Conservation (phyloP, 441 rosid genomes). For the Adansonia gregorii region DNA sequence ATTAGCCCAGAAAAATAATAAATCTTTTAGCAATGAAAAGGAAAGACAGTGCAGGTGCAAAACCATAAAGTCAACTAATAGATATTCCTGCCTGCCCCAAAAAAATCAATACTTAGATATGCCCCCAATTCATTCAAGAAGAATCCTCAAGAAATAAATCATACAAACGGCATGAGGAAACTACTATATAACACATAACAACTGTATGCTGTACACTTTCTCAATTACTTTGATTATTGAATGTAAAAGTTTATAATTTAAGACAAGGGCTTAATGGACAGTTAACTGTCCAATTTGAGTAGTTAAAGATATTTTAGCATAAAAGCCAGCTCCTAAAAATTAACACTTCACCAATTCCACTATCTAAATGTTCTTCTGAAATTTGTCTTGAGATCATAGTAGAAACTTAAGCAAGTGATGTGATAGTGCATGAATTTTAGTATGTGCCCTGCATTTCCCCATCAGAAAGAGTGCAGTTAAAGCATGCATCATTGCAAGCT, state of each 20-base stretch:
- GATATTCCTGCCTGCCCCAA: neutral
- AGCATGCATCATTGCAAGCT: slow-evolving; percentile 29
- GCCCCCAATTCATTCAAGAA: neutral
- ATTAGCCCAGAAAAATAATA: neutral
- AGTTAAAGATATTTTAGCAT: slow-evolving; percentile 5
- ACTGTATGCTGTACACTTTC: neutral
- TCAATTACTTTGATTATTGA: neutral
- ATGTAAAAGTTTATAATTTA: slow-evolving; percentile 1
- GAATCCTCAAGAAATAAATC: slow-evolving; percentile 6
- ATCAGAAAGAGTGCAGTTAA: slow-evolving; percentile 9
- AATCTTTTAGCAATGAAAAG: neutral
- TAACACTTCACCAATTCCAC: slow-evolving; percentile 9
- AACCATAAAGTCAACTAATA: slow-evolving; percentile 5
- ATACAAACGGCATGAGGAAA: neutral
- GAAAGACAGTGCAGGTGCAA: slow-evolving; percentile 1
- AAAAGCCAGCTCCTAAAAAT: slow-evolving; percentile 13
- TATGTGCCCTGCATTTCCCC: neutral
- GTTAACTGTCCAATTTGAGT: neutral
- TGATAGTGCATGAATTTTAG: neutral
- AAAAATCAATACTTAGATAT: neutral
- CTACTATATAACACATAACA: slow-evolving; percentile 13
- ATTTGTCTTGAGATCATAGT: neutral
- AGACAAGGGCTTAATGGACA: slow-evolving; percentile 2
- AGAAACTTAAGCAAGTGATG: neutral
- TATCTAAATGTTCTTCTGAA: neutral